Evolutionary conservation across 1,139 yeast species (phyloP), one percentile per base, ranked within the genome.

Genomic region (Yamadazyma songkhlaensis): DNA sequence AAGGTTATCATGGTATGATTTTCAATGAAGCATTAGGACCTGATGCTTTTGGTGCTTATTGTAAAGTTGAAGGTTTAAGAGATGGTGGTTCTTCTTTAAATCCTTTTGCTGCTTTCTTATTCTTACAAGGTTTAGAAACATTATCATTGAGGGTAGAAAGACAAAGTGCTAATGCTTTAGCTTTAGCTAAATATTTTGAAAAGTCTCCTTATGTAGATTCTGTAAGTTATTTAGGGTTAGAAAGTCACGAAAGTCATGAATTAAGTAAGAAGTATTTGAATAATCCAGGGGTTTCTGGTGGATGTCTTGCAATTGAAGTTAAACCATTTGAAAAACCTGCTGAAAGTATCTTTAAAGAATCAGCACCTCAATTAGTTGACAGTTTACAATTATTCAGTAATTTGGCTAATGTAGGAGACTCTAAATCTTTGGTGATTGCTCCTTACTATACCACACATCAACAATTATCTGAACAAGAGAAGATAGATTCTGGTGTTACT

Each of bases 391-490:
- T 92, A 41, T 95, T 95, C 41, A 82, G 95, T 26, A 87, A 89
- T 69, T 77, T 92, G 60, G 97, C 98, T 41, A 92, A 92, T 55
- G 97, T 92, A 42, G 97, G 98, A 59, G 98, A 92, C 59, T 80
- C 90, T 37, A 92, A 90, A 72, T 87, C 97, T 31, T 76, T 92
- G 59, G 95, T 90, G 40, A 90, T 92, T 62, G 90, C 96, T 43
- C 98, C 97, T 48, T 89, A 82, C 72, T 88, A 77, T 66, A 92
- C 97, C 36, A 92, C 97, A 17, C 98, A 92, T 64, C 88, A 88
- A 60, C 97, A 92, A 70, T 77, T 92, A 57, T 61, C 70, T 31
- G 89, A 86, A 29, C 84, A 81, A 47, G 97, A 89, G 67, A 88
- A 85, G 68, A 42, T 65, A 35, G 79, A 82, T 11, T 74, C 94